Evolutionary conservation across 306 rosid genomes (phyloP).

Genomic region (Sicyos edulis): DNA sequence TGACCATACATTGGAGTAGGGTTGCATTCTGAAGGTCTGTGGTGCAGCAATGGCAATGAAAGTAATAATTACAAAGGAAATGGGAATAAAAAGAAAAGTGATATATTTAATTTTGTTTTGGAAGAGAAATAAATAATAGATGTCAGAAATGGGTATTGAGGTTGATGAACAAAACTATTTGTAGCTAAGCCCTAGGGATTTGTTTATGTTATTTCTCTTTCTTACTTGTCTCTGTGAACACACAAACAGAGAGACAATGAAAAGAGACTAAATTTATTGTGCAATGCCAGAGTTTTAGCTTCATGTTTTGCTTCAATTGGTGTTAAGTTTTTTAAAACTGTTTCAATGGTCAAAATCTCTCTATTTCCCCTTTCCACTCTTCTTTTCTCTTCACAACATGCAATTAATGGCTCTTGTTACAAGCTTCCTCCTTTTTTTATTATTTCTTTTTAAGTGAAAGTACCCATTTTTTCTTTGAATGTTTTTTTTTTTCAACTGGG

Average conservation of each 20-base stretch:
- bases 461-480: too few species aligned
- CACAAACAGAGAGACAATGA: neutral
- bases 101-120: neutral
- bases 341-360: conserved; percentile 16
- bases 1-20: conserved; percentile 17
- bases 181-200: conserved; percentile 21
- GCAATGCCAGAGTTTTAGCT: neutral
- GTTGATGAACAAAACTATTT: conserved; percentile 2
- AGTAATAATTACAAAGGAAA: conserved; percentile 12
- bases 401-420: neutral
- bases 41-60: neutral
- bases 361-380: neutral
- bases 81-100: neutral
- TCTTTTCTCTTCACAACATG: neutral
- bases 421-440: neutral
- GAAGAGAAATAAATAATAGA: neutral
- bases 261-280: neutral
- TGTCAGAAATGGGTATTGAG: conserved; percentile 12
- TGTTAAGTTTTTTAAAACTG: neutral
- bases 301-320: neutral
- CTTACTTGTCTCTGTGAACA: neutral
- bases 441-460: too few species aligned
- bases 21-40: conserved; percentile 12
- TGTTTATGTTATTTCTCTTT: conserved; percentile 20
- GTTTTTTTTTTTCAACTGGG: too few species aligned